Base-by-base conservation (phyloP, 140 eudicot genomes). In the Stevia rebaudiana region DNA sequence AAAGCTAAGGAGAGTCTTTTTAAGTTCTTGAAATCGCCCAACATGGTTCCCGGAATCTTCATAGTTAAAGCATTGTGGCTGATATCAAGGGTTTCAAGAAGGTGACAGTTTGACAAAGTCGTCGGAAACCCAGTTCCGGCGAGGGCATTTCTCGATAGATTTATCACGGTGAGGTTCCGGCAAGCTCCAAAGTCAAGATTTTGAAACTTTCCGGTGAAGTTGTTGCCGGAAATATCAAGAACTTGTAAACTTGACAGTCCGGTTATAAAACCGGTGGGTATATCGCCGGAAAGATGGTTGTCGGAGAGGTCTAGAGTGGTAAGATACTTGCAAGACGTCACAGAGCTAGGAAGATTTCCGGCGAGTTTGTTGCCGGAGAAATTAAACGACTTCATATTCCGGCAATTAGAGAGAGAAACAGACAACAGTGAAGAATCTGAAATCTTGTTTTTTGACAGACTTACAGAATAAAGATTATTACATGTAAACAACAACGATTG, bases 151-250 rank as follows among this genome's bases (percentile, higher is more conserved):
- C 76, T 54, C 6, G 97, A 79, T 1, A 89, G 58, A 69, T 74
- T 76, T 51, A 88, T 82, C 24, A 77, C 63, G 0, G 81, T 79
- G 16, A 89, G 84, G 67, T 86, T 89, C 53, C n/a, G 65, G 72
- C 95, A 85, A 40, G 23, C 65, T 36, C 95, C 95, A 33, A 83
- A 77, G 18, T 81, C 80, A 25, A 85, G 78, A 56, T 50, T 72
- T 16, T 63, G 60, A 50, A 89, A 54, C 44, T 79, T 69, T 1
- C 86, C 89, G 47, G 83, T 85, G 54, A 89, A 53, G 79, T 83
- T 89, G 63, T 85, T 89, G 51, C 84, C 81, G 6, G 95, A 87
- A 19, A 87, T 81, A 76, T 87, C 89, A 54, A 86, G 82, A 48
- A 63, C 10, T 37, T 35, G 21, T 13, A 83, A 68, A 19, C 70